Evolutionary conservation across 306 rosid genomes (phyloP).

Genomic region (Vachellia collinsii): DNA sequence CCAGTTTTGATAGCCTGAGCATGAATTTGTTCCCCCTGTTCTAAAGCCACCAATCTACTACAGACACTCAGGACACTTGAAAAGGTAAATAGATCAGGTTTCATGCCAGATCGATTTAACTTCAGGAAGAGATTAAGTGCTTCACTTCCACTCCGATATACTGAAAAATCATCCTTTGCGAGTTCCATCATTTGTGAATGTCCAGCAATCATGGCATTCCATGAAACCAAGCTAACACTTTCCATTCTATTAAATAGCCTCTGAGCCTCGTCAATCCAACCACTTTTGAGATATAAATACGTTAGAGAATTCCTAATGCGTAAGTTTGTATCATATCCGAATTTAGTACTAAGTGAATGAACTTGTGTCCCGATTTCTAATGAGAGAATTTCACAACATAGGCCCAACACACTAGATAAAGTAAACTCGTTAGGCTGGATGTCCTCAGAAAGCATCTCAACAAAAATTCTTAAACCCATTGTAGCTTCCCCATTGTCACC

Average conservation of each 20-base stretch:
- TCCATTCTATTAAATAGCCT: slow-evolving; percentile 62
- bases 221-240: slow-evolving; percentile 61
- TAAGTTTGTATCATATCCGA: slow-evolving; percentile 63
- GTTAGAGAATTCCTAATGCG: slow-evolving; percentile 63
- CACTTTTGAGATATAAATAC: slow-evolving; percentile 79
- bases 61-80: slow-evolving; percentile 80
- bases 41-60: slow-evolving; percentile 67
- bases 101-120: slow-evolving; percentile 64
- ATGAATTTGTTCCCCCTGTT: slow-evolving; percentile 87
- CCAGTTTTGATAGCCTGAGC: slow-evolving; percentile 79
- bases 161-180: slow-evolving; percentile 62
- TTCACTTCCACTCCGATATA: slow-evolving; percentile 61
- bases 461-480: slow-evolving; percentile 58
- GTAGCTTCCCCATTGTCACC: slow-evolving; percentile 65
- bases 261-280: slow-evolving; percentile 66
- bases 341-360: slow-evolving; percentile 62
- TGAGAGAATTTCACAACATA: slow-evolving; percentile 62
- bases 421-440: slow-evolving; percentile 79
- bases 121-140: slow-evolving; percentile 63
- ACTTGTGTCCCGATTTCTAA: slow-evolving; percentile 69
- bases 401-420: slow-evolving; percentile 66
- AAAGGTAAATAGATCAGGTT: slow-evolving; percentile 77
- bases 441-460: slow-evolving; percentile 64
- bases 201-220: slow-evolving; percentile 95
- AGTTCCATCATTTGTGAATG: slow-evolving; percentile 71